Evolutionary conservation across 2,329 filamentous ascomycete genomes (phyloP), one percentile per base, ranked within the genome.

Genomic region (Cyphellophora attinorum): DNA sequence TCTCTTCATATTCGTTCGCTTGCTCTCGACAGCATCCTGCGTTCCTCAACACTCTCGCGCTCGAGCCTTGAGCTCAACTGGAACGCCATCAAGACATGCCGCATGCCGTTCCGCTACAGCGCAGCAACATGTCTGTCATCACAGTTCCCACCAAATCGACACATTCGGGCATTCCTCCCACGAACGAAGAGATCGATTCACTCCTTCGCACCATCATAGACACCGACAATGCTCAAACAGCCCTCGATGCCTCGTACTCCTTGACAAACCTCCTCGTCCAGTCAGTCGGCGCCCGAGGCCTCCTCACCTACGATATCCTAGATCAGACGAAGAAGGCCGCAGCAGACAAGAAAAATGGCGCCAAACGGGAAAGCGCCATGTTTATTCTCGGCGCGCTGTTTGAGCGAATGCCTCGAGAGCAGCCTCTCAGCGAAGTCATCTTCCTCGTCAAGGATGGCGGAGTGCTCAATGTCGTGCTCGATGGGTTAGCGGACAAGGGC

Each of bases 361-460:
- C 81, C 25, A 76, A 75, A 50, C 75, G 89, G 51, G 91, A 98
- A 65, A 85, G 86, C 53, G 82, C 88, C 46, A 93, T 96, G 76
- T 93, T 95, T 59, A 80, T 93, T 27, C 72, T 96, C 15, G 91
- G 93, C 38, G 89, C 93, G 35, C 68, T 98, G 30, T 89, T 96
- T 52, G 91, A 98, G 68, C 79, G 82, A 27, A 82, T 96, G 54
- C 84, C 86, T 29, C 67, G 76, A 30, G 74, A 78, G 47, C 81
- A 91, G 55, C 80, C 76, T 34, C 62, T 85, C 45, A 84, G 77
- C 58, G 88, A 96, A 63, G 76, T 84, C 33, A 64, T 86, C 29
- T 80, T 98, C 46, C 64, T 95, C 12, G 59, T 88, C n/a, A 77
- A 91, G 54, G 81, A 93, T 57, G 78, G 79, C 35, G 79, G 76